These are phyloP conservation scores for Glebionis coronaria DNA, from an alignment of 129 eudicot genomes.

Conservation along the genomic window DNA sequence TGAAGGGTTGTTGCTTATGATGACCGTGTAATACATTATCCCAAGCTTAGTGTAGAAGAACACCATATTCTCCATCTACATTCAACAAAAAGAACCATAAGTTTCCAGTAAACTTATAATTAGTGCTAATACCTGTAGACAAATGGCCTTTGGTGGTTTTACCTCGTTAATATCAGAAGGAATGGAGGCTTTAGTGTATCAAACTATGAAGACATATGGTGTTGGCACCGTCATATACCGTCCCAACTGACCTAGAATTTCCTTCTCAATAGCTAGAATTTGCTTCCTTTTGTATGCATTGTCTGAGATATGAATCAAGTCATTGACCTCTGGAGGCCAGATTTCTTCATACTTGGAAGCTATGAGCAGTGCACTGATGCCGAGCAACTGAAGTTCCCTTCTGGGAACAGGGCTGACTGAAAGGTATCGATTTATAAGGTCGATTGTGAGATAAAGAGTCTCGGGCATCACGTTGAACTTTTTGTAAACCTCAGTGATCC, in stretches of 20 bases:
- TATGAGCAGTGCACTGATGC: too few species aligned
- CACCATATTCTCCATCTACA: constrained; percentile 82
- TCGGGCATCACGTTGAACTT: constrained; percentile 81
- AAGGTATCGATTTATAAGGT: too few species aligned
- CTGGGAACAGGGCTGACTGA: too few species aligned
- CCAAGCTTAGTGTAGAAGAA: constrained; percentile 83
- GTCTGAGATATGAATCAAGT: constrained; percentile 71
- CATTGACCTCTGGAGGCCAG: too few species aligned
- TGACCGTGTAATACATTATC: constrained; percentile 46
- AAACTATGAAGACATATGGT: constrained; percentile 68
- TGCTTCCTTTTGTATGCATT: constrained; percentile 67
- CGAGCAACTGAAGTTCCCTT: too few species aligned
- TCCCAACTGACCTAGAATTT: constrained; percentile 61
- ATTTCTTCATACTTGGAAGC: too few species aligned
- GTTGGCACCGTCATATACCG: constrained; percentile 87
- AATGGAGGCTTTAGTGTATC: constrained; percentile 72
- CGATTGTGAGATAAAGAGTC: constrained; percentile 71
- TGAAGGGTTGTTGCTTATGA: constrained; percentile 53
- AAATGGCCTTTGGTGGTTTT: not conserved
- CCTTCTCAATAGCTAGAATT: constrained; percentile 75
- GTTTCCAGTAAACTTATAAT: not conserved
- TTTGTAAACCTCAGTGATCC: too few species aligned
- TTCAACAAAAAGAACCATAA: not conserved
- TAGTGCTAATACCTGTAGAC: not conserved
- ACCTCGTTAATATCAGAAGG: constrained; percentile 64